Conservation (phyloP, 495 filamentous ascomycete species). For the Penicillium paradoxum region DNA sequence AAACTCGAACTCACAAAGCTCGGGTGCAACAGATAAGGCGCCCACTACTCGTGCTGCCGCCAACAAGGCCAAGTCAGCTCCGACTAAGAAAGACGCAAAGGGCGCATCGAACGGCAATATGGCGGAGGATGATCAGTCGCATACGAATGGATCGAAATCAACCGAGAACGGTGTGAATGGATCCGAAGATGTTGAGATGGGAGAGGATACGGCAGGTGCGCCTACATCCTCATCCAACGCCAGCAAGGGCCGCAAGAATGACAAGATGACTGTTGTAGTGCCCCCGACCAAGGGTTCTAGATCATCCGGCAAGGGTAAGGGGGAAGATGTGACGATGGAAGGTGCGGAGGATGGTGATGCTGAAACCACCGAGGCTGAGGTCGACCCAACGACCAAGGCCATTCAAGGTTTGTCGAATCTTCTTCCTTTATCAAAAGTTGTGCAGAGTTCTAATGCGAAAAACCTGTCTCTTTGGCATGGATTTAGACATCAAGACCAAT, state of each 20-base stretch:
- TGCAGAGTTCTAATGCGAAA: slow-evolving; percentile 2
- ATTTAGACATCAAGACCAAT: slow-evolving; percentile 85
- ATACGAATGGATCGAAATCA: slow-evolving; percentile 65
- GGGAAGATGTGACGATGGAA: slow-evolving; percentile 74
- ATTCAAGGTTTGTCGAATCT: slow-evolving; percentile 47
- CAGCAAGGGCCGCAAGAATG: slow-evolving; percentile 67
- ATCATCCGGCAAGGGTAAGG: slow-evolving; percentile 58
- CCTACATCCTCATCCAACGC: slow-evolving; percentile 49
- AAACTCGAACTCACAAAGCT: slow-evolving; percentile 48
- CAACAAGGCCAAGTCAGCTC: slow-evolving; percentile 46
- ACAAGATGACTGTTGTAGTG: slow-evolving; percentile 84
- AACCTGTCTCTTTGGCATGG: neutral
- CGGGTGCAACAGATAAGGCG: slow-evolving; percentile 46
- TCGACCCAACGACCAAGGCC: slow-evolving; percentile 60
- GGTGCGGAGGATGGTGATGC: slow-evolving; percentile 53
- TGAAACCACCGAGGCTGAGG: slow-evolving; percentile 47
- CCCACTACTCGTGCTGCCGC: slow-evolving; percentile 41
- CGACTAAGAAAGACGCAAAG: slow-evolving; percentile 50
- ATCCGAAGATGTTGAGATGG: slow-evolving; percentile 77
- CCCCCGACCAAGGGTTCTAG: slow-evolving; percentile 71
- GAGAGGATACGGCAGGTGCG: slow-evolving; percentile 62
- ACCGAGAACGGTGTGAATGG: slow-evolving; percentile 71
- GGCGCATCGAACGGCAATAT: slow-evolving; percentile 43
- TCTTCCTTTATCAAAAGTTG: neutral
- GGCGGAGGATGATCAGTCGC: slow-evolving; percentile 58